Conservation (phyloP, 495 filamentous ascomycete genomes). For the Talaromyces nanjingensis region DNA sequence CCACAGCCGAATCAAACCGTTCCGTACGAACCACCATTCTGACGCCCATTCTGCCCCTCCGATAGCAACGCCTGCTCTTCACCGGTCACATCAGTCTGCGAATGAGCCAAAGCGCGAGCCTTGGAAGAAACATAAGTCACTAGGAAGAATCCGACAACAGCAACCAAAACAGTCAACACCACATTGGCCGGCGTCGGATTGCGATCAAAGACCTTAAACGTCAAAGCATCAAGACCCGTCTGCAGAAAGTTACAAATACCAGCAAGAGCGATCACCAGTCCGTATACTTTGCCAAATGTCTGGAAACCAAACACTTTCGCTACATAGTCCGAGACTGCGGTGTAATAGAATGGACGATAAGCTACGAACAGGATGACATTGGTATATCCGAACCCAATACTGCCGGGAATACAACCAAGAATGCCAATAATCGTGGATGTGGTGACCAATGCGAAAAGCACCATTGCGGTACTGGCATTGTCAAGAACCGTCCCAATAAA, state of each 20-base stretch:
- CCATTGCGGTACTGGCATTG: constrained; percentile 62
- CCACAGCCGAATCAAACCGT: not conserved
- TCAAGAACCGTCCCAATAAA: constrained; percentile 86
- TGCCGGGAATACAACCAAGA: constrained; percentile 66
- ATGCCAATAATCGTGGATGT: constrained; percentile 72
- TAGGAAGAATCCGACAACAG: constrained; percentile 51
- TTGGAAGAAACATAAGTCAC: constrained; percentile 51
- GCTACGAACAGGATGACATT: constrained; percentile 72
- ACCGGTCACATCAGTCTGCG: not conserved
- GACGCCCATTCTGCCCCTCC: not conserved
- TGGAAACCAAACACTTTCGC: constrained; percentile 96
- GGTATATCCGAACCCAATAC: constrained; percentile 61
- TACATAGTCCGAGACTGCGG: constrained; percentile 64
- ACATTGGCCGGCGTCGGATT: constrained; percentile 78
- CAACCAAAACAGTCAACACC: constrained; percentile 51
- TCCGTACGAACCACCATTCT: constrained; percentile 3
- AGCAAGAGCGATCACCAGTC: constrained; percentile 83
- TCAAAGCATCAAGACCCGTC: constrained; percentile 71
- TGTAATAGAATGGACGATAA: constrained; percentile 50
- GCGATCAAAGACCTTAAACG: constrained; percentile 61
- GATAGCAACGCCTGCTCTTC: constrained; percentile 2
- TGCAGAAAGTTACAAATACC: constrained; percentile 86
- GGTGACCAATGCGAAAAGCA: constrained; percentile 65
- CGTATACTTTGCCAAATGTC: constrained; percentile 94
- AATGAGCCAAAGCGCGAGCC: constrained; percentile 22